Conservation (phyloP, 208 protist genomes). For the Tritrichomonas foetus region DNA sequence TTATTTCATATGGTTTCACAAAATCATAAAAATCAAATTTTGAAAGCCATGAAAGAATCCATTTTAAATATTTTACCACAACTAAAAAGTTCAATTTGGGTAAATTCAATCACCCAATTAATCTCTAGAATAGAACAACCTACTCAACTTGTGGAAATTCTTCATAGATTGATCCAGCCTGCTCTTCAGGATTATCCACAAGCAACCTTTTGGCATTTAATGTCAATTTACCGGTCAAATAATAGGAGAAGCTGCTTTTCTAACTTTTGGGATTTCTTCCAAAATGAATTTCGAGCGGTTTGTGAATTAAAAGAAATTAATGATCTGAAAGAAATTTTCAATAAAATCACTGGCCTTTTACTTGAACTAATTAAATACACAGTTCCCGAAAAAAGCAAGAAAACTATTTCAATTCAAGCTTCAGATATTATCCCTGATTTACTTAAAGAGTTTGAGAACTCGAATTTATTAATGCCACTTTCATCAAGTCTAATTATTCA, state of each 20-base stretch:
- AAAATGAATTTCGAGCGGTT: not conserved
- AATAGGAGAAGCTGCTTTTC: not conserved
- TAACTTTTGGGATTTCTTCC: not conserved
- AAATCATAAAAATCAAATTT: not conserved
- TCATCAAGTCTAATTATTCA: not conserved
- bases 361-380: not conserved
- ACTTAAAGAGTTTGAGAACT: not conserved
- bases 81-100: not conserved
- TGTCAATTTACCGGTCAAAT: not conserved
- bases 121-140: conserved; percentile 35
- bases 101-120: not conserved
- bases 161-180: not conserved
- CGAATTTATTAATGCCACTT: not conserved
- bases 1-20: not conserved
- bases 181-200: not conserved
- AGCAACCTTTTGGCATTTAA: not conserved
- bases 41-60: not conserved
- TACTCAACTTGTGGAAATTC: not conserved
- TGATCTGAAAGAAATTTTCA: not conserved
- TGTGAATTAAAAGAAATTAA: not conserved
- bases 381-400: not conserved
- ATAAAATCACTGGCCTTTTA: not conserved
- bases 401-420: not conserved
- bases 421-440: not conserved
- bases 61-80: not conserved